These are phyloP conservation scores for Taiwanofungus camphoratus DNA, from an alignment of 1,284 basidiomycete species.

Conservation along the genomic window DNA sequence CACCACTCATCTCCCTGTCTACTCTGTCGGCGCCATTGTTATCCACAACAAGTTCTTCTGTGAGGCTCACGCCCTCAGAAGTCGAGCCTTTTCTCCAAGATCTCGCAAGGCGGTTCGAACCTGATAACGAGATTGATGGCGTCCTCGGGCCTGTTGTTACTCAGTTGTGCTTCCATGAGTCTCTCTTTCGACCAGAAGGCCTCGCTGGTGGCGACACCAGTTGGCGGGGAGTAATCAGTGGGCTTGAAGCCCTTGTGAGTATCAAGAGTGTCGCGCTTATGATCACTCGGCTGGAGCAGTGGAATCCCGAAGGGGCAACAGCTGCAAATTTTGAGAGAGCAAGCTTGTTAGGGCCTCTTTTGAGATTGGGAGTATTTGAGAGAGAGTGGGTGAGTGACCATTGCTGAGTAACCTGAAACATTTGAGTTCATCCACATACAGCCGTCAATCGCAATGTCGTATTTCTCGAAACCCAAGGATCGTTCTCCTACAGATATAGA, in stretches of 20 bases:
- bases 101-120: conserved; percentile 61
- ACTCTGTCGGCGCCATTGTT: conserved; percentile 57
- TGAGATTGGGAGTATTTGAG: conserved; percentile 78
- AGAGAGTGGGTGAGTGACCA: conserved; percentile 75
- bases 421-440: conserved; percentile 26
- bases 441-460: conserved; percentile 73
- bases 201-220: conserved; percentile 61
- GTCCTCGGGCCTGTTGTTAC: conserved; percentile 49
- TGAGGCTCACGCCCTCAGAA: conserved; percentile 44
- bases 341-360: conserved; percentile 76
- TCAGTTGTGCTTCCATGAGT: conserved; percentile 55
- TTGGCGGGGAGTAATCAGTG: conserved; percentile 86
- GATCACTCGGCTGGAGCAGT: conserved; percentile 68
- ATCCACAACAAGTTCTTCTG: conserved; percentile 37
- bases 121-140: conserved; percentile 35
- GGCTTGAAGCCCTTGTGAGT: conserved; percentile 75
- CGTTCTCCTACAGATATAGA: conserved; percentile 73
- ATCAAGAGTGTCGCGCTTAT: conserved; percentile 81
- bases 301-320: conserved; percentile 58
- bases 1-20: conserved; percentile 67
- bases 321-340: conserved; percentile 57
- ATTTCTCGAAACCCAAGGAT: conserved; percentile 83
- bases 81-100: conserved; percentile 71
- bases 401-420: not conserved
- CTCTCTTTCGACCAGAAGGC: conserved; percentile 58